Evolutionary conservation across 75 land plant genomes (phyloP).

Genomic region (Larix kaempferi): DNA sequence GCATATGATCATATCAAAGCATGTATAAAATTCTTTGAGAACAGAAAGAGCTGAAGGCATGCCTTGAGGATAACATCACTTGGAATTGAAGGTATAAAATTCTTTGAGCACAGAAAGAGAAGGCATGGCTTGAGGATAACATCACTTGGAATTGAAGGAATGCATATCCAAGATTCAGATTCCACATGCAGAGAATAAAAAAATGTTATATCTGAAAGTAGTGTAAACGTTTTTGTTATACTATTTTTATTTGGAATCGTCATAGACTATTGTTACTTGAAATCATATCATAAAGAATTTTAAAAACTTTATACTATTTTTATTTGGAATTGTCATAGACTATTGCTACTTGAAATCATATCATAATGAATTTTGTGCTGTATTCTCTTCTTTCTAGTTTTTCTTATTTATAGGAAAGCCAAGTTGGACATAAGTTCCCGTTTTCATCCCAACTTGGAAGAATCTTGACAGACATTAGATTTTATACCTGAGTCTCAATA

Average conservation of each 20-base stretch:
- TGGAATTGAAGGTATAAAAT: too few relatives aligned
- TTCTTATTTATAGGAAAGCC: too few relatives aligned
- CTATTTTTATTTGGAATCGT: too few relatives aligned
- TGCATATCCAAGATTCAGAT: too few relatives aligned
- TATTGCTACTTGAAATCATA: background rate
- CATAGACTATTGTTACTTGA: too few relatives aligned
- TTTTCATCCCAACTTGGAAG: background rate
- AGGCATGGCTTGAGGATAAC: background rate
- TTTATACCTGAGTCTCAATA: background rate
- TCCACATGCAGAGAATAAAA: too few relatives aligned
- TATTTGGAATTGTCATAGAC: too few relatives aligned
- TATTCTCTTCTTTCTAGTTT: background rate
- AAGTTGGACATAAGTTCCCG: too few relatives aligned
- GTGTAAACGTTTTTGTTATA: too few relatives aligned
- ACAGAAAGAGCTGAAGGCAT: background rate
- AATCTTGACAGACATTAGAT: background rate
- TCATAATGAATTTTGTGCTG: background rate
- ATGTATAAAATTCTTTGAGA: background rate
- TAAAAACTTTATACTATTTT: too few relatives aligned
- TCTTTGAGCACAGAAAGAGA: background rate
- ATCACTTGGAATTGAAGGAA: background rate
- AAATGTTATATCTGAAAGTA: too few relatives aligned
- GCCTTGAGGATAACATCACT: background rate
- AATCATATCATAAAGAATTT: too few relatives aligned
- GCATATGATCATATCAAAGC: background rate